These are phyloP conservation scores for Nemophila menziesii DNA, from an alignment of 257 asterid genomes.

Conservation along the genomic window DNA sequence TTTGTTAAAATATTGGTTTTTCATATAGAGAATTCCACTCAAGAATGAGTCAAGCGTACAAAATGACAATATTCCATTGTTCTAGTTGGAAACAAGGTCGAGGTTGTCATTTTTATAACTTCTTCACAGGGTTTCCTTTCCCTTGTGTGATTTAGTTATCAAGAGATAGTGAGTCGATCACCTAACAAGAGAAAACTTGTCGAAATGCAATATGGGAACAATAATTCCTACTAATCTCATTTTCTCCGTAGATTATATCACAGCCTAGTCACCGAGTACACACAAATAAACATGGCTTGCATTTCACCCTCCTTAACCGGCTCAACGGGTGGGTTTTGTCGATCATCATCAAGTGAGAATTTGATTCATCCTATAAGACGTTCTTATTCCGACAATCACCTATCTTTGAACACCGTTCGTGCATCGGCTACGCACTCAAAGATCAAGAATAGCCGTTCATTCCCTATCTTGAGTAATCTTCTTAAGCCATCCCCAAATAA, in stretches of 20 bases:
- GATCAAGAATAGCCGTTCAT: slow-evolving; percentile 34
- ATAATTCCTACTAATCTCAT: background rate
- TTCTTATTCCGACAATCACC: slow-evolving; percentile 28
- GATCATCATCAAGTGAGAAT: slow-evolving; percentile 10
- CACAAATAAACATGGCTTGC: slow-evolving; percentile 35
- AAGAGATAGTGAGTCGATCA: too few species aligned
- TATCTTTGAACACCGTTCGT: slow-evolving; percentile 15
- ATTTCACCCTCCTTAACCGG: slow-evolving; percentile 13
- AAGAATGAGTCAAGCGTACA: slow-evolving; percentile 11
- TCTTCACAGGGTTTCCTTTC: slow-evolving; percentile 19
- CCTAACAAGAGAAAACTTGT: too few species aligned
- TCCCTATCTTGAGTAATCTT: slow-evolving; percentile 30
- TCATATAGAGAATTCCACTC: slow-evolving; percentile 7
- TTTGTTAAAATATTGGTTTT: too few species aligned
- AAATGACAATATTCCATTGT: slow-evolving; percentile 25
- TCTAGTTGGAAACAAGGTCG: slow-evolving; percentile 42
- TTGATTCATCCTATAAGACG: slow-evolving; percentile 6
- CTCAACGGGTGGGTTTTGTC: slow-evolving; percentile 28
- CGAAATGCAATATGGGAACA: slow-evolving; percentile 2
- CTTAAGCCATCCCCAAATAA: slow-evolving; percentile 28
- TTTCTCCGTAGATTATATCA: background rate
- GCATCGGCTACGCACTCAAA: slow-evolving; percentile 31
- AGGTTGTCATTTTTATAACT: slow-evolving; percentile 17
- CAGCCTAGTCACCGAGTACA: background rate
- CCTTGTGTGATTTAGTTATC: slow-evolving; percentile 13